phyloP scores from a whole-genome alignment of 441 rosid genomes.

The Melastoma candidum region DNA sequence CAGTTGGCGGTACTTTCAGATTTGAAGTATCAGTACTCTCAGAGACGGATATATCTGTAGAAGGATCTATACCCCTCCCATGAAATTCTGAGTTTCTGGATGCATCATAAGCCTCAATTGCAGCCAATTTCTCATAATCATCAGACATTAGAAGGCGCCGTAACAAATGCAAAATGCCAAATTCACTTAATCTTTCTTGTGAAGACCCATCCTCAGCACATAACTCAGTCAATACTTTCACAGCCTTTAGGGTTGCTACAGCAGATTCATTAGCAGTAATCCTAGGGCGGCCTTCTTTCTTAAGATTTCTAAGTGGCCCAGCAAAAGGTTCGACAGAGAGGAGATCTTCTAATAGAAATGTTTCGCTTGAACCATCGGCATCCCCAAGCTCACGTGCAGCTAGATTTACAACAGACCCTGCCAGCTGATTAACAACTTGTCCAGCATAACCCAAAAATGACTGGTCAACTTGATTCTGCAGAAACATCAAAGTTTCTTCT shows the following conservation, averaged over 20 bases:
- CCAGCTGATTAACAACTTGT: constrained; percentile 64
- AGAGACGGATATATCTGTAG: constrained; percentile 33
- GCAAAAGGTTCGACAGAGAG: constrained; percentile 82
- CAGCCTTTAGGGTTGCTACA: constrained; percentile 72
- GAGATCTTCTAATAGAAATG: constrained; percentile 69
- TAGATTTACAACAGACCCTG: constrained; percentile 72
- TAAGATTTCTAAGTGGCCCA: constrained; percentile 49
- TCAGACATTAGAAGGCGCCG: constrained; percentile 73
- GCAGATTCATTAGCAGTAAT: constrained; percentile 85
- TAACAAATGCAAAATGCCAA: constrained; percentile 74
- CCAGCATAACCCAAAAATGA: constrained; percentile 55
- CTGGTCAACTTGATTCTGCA: constrained; percentile 70
- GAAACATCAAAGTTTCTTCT: constrained; percentile 16
- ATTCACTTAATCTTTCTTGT: constrained; percentile 56
- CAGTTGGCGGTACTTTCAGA: constrained; percentile 81
- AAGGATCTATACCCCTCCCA: constrained; percentile 32
- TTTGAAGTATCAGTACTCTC: constrained; percentile 43
- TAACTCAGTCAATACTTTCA: constrained; percentile 77
- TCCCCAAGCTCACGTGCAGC: constrained; percentile 50
- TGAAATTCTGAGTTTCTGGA: constrained; percentile 59
- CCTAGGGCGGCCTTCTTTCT: constrained; percentile 55
- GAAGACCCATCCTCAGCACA: constrained; percentile 61
- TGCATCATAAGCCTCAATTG: constrained; percentile 88
- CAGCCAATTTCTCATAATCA: constrained; percentile 91
- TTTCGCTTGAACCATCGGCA: constrained; percentile 36